phyloP scores from a whole-genome alignment of 164 flowering plant species.

The Annona squamosa region DNA sequence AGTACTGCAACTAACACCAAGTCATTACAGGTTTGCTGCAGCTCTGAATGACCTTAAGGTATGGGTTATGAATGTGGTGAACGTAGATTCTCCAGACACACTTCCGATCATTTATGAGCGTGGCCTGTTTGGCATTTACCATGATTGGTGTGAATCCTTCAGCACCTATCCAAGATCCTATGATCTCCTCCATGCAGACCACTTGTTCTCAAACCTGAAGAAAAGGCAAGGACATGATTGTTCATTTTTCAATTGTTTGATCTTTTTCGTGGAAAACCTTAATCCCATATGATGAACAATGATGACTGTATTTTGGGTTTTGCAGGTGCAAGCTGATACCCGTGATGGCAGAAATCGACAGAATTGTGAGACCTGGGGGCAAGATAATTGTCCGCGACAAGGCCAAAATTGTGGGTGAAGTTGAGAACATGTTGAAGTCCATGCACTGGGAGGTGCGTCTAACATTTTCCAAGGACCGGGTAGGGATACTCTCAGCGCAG shows the following conservation, averaged over 20 bases:
- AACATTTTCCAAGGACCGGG: constrained; percentile 57
- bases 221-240: constrained; percentile 34
- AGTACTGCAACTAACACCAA: neutral
- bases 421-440: constrained; percentile 66
- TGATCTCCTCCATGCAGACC: constrained; percentile 88
- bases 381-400: constrained; percentile 73
- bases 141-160: constrained; percentile 96
- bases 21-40: constrained; percentile 70
- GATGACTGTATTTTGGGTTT: constrained; percentile 8
- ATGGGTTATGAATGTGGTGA: constrained; percentile 92
- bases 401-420: constrained; percentile 40
- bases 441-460: constrained; percentile 72
- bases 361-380: constrained; percentile 83
- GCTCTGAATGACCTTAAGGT: constrained; percentile 65
- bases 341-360: constrained; percentile 68
- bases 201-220: constrained; percentile 68
- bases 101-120: constrained; percentile 87
- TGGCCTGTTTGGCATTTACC: constrained; percentile 91
- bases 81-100: constrained; percentile 70
- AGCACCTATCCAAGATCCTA: constrained; percentile 85
- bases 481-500: constrained; percentile 69
- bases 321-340: constrained; percentile 61
- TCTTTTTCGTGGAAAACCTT: neutral
- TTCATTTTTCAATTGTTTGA: neutral
- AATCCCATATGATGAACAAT: neutral